Evolutionary conservation across 805 yeast genomes (phyloP), one percentile per base, ranked within the genome.

Genomic region (Cyberlindnera mrakii): DNA sequence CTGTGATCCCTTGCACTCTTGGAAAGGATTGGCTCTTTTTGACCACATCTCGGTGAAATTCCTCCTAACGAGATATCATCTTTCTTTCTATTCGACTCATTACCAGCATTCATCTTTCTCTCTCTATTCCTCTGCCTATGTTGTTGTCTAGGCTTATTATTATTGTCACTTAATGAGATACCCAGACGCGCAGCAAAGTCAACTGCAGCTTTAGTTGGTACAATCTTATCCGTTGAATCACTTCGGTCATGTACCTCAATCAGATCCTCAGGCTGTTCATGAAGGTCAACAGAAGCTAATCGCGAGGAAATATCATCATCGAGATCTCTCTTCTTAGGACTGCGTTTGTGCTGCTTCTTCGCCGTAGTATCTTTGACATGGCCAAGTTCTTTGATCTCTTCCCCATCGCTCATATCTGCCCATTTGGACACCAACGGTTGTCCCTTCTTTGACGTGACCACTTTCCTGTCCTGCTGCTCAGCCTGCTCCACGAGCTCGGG

Each of bases 171-270:
- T 13, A 49, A 18, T 0, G 50, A 39, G 18, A 54, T 35, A 1
- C 59, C 58, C 16, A 55, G 37, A 18, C 59, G 45, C n/a, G 57
- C 41, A 9, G 59, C 60, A 30, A 56, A 48, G 19, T 42, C 49
- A 11, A 39, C 41, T 0, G 55, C 60, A 9, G 50, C 59, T 15
- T 47, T 40, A 1, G 57, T 51, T 17, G 58, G 54, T 3, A 44
- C 46, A 3, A 20, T 35, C 39, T 38, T 46, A 7, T 44, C 57
- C 25, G 37, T 46, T n/a, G 32, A 47, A 4, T 39, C 45, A 19
- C 34, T 45, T 1, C 42, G 46, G 20, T 46, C 48, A 9, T 38
- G 45, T 6, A 37, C 49, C 2, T 42, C 30, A 18, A 15, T 20
- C 14, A 11, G 9, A 30, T 35, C 30, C 15, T 17, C 17, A 23